Evolutionary conservation across 345 rosid species (phyloP).

Genomic region (Bretschneidera sinensis): DNA sequence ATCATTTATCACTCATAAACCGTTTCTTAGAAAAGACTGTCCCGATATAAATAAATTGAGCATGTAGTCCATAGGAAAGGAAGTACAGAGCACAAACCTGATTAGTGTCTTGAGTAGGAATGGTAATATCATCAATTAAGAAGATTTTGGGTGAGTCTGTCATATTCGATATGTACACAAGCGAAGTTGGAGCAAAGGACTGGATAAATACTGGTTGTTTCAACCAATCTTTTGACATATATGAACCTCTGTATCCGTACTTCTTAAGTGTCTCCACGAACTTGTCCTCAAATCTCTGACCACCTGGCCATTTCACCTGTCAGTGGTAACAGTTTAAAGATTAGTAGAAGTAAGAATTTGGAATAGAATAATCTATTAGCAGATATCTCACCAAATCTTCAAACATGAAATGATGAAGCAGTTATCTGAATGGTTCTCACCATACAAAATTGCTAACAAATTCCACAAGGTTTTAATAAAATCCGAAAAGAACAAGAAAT

Average conservation of each 20-base stretch:
- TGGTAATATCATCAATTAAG: conserved; percentile 65
- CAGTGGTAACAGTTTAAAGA: conserved; percentile 7
- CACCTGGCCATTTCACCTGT: conserved; percentile 84
- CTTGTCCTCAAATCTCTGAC: conserved; percentile 70
- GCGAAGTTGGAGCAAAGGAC: conserved; percentile 93
- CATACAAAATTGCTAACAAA: too few relatives aligned
- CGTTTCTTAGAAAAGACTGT: too few relatives aligned
- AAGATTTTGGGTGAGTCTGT: conserved; percentile 78
- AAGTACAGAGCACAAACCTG: conserved; percentile 40
- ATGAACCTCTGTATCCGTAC: conserved; percentile 78
- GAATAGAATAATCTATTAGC: not conserved
- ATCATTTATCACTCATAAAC: too few relatives aligned
- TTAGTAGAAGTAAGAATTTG: not conserved
- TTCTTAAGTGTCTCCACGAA: conserved; percentile 69
- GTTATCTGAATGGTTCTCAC: too few relatives aligned
- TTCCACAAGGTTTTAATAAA: too few relatives aligned
- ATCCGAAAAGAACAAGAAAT: too few relatives aligned
- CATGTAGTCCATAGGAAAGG: not conserved
- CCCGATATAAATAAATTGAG: not conserved
- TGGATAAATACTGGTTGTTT: conserved; percentile 84
- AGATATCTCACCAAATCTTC: too few relatives aligned
- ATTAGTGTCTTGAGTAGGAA: conserved; percentile 82
- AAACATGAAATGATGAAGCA: too few relatives aligned
- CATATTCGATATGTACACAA: conserved; percentile 51
- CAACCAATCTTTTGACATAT: conserved; percentile 75